Base-by-base conservation (phyloP, 805 yeast genomes). In the Dipodascopsis uninucleata region DNA sequence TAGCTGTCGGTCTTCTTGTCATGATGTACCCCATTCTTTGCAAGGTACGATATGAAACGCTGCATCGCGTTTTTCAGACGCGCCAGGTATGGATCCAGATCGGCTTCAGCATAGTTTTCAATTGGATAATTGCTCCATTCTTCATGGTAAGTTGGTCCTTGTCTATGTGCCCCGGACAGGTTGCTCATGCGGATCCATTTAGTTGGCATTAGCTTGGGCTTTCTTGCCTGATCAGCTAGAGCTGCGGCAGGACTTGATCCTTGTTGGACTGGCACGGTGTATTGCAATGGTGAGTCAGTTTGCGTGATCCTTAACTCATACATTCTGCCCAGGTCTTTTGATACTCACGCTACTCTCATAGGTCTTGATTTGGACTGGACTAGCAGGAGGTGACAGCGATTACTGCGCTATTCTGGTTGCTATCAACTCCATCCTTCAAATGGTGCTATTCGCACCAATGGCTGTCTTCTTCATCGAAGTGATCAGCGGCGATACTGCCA, bases 1-100 rank as follows among this genome's bases (percentile, higher is more conserved):
- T 17, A 42, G 60, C 76, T 1, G 61, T 76, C 5, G 80, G 80
- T 1, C 55, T 76, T 47, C 65, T 76, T 7, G 67, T 73, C 10
- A 77, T 77, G 80, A 75, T 76, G 77, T 62, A 74, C 7, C 81
- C 81, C 1, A 77, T 78, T 2, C 61, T 77, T 28, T 72, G 78
- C 57, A 74, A 74, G 49, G 75, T 77, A 21, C 66, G 69, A 49
- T 77, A 75, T 72, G 81, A 76, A 53, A 57, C 60, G 31, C 48
- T 72, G 18, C 67, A 58, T 41, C 47, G 43, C n/a, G 56, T 62
- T 18, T 29, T 69, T 25, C 31, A 41, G 4, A 45, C 43, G 2
- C 59, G 52, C 16, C 44, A 48, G 7, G 45, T 61, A 26, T 37
- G 57, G 47, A 60, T 50, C 16, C 68, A 62, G 14, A 53, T 75